Percentiles rank a stretch among this genome's conserved stretches.
Conservation (phyloP, 129 eudicot species). For the Logfia minima region DNA sequence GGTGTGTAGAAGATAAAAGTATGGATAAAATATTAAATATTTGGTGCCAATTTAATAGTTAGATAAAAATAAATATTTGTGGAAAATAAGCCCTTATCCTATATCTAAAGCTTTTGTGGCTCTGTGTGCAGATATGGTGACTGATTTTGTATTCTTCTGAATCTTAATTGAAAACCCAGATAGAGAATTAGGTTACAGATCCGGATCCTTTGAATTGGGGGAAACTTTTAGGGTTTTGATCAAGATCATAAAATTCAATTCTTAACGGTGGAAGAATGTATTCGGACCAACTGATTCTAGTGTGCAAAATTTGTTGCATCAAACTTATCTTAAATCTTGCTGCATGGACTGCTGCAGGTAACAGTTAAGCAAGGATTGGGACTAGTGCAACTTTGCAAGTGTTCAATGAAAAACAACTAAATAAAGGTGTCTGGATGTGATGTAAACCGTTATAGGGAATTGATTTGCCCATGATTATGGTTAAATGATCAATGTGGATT, state of each 20-base stretch:
- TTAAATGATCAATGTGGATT: too few relatives aligned
- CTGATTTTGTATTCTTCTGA: slow-evolving; percentile 29
- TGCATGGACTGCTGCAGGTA: too few relatives aligned
- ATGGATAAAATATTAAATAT: slow-evolving; percentile 12
- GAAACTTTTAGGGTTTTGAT: neutral
- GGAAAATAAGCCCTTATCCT: slow-evolving; percentile 53
- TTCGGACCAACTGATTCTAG: neutral
- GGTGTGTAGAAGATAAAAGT: slow-evolving; percentile 22
- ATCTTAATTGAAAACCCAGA: slow-evolving; percentile 27
- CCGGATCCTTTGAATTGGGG: slow-evolving; percentile 1
- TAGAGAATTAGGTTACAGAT: slow-evolving; percentile 3
- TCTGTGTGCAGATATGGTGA: slow-evolving; percentile 25
- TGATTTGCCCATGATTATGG: too few relatives aligned
- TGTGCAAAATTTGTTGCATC: too few relatives aligned
- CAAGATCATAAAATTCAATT: neutral
- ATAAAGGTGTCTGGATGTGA: too few relatives aligned
- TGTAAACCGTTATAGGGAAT: too few relatives aligned
- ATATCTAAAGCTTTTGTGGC: slow-evolving; percentile 42
- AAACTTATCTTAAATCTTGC: too few relatives aligned
- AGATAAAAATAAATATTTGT: slow-evolving; percentile 22
- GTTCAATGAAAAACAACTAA: too few relatives aligned
- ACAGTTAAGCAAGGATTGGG: too few relatives aligned
- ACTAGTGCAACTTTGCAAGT: too few relatives aligned
- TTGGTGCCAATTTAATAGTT: slow-evolving; percentile 30
- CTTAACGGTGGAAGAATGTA: neutral